phyloP scores from a whole-genome alignment of 441 rosid species.

The Iberis amara region DNA sequence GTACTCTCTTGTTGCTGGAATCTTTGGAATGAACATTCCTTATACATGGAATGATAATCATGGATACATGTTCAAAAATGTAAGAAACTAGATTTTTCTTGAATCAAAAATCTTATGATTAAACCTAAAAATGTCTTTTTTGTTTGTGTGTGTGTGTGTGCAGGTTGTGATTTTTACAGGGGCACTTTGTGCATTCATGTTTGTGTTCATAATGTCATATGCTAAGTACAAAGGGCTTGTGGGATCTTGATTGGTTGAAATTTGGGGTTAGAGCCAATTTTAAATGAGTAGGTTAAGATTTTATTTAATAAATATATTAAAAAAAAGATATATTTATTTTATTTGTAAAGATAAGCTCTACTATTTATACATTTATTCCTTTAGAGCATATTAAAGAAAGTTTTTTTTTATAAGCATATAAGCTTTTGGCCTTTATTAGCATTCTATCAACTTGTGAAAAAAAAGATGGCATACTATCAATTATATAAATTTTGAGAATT shows the following conservation, averaged over 20 bases:
- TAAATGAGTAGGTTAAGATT: too few species aligned
- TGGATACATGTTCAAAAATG: slow-evolving; percentile 73
- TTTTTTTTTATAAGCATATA: too few species aligned
- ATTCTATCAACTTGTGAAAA: too few species aligned
- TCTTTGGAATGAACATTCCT: slow-evolving; percentile 93
- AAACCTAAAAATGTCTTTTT: too few species aligned
- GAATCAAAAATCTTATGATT: too few species aligned
- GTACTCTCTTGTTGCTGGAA: slow-evolving; percentile 69
- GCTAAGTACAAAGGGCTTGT: slow-evolving; percentile 81
- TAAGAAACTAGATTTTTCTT: too few species aligned
- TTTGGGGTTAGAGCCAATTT: neutral
- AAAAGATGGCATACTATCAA: neutral
- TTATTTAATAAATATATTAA: too few species aligned
- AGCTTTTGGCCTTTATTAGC: too few species aligned
- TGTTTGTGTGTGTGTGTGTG: too few species aligned
- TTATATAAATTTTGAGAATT: neutral
- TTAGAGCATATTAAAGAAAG: neutral
- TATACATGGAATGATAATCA: slow-evolving; percentile 64
- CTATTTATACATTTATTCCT: too few species aligned
- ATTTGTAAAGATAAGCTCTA: too few species aligned
- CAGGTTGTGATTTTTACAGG: slow-evolving; percentile 42
- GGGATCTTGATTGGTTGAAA: slow-evolving; percentile 52
- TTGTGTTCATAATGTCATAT: slow-evolving; percentile 54
- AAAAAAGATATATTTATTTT: too few species aligned
- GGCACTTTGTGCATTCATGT: slow-evolving; percentile 31